A percentile compares a stretch with the other conserved stretches of the same genome.
Conservation (phyloP, 306 rosid genomes). For the Sophora flavescens region DNA sequence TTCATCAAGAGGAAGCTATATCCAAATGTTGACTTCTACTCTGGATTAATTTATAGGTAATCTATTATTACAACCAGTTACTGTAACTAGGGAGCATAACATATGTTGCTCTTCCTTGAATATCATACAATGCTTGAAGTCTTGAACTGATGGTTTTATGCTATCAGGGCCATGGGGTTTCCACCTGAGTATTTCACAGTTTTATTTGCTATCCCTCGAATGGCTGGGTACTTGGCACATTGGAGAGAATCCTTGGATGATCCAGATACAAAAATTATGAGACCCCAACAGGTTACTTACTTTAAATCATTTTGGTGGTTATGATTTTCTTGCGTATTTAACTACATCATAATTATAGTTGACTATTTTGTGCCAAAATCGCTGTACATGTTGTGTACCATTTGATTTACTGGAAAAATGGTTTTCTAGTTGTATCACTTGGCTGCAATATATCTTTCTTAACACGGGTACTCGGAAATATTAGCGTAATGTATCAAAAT, state of each 20-base stretch:
- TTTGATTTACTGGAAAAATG: constrained; percentile 15
- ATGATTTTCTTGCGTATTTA: constrained; percentile 30
- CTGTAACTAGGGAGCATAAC: background rate
- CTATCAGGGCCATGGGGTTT: constrained; percentile 92
- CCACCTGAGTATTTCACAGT: constrained; percentile 91
- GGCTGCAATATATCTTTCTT: background rate
- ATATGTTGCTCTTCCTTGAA: background rate
- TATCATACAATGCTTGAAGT: constrained; percentile 25
- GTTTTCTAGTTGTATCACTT: constrained; percentile 5
- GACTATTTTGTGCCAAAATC: background rate
- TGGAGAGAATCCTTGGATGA: constrained; percentile 96
- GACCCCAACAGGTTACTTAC: constrained; percentile 87
- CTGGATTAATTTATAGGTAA: constrained; percentile 89
- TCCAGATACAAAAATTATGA: constrained; percentile 91
- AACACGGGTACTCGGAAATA: background rate
- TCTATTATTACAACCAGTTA: constrained; percentile 2
- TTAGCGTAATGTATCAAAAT: constrained; percentile 1
- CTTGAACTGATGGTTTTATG: constrained; percentile 39
- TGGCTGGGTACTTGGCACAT: constrained; percentile 96
- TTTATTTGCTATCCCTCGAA: constrained; percentile 90
- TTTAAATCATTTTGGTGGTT: constrained; percentile 10
- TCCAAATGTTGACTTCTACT: constrained; percentile 96
- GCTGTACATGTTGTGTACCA: background rate
- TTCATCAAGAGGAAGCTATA: constrained; percentile 89
- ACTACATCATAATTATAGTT: constrained; percentile 8